phyloP scores from a whole-genome alignment of 352 stramenopile species.

The Pythium periplocum region DNA sequence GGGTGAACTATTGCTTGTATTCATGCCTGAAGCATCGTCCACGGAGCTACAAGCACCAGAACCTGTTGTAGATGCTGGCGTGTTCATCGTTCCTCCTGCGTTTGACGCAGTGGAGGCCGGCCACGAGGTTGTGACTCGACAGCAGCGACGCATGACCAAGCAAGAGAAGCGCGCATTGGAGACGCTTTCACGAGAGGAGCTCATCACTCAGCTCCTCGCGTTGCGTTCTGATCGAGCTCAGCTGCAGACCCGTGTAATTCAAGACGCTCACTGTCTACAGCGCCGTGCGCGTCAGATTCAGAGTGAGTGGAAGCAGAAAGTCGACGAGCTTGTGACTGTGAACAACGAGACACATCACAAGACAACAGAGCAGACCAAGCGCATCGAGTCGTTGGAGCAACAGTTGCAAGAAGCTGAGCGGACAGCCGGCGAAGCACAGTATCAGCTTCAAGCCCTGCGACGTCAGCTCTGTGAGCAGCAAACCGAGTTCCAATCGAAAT shows the following conservation, averaged over 20 bases:
- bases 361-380: constrained; percentile 12
- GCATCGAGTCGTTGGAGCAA: constrained; percentile 11
- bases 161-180: constrained; percentile 18
- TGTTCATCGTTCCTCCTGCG: constrained; percentile 1
- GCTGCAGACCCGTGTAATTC: constrained; percentile 29
- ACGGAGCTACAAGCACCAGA: neutral
- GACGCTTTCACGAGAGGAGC: constrained; percentile 32
- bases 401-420: constrained; percentile 25
- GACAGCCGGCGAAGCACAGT: constrained; percentile 19
- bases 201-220: constrained; percentile 31
- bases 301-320: constrained; percentile 42
- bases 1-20: constrained; percentile 69
- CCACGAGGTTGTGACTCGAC: neutral
- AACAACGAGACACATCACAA: constrained; percentile 37
- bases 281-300: constrained; percentile 30
- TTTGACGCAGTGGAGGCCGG: constrained; percentile 1
- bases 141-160: neutral
- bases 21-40: constrained; percentile 28
- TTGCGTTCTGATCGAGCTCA: constrained; percentile 38
- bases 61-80: neutral
- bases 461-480: constrained; percentile 30
- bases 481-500: constrained; percentile 19
- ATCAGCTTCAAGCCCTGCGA: constrained; percentile 34
- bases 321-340: constrained; percentile 23
- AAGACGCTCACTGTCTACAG: constrained; percentile 39